Evolutionary conservation across 441 rosid genomes (phyloP), one percentile per base, ranked within the genome.

Genomic region (Erysimum cheiri): DNA sequence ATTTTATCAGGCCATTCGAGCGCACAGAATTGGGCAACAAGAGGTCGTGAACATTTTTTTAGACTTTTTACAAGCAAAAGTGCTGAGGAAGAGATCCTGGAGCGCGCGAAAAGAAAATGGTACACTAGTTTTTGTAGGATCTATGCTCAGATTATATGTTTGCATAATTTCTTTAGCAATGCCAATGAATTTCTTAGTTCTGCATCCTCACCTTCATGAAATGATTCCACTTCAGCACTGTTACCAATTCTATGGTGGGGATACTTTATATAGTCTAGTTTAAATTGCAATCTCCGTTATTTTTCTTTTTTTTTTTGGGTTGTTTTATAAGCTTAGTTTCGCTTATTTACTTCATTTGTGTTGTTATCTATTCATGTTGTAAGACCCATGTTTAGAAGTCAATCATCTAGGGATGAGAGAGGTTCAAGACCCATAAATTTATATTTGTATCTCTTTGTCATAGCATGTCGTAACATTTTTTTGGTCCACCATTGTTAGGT

Each of bases 41-140:
- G 98, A 93, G 47, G 98, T 93, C 49, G 99, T 96, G 49, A 96
- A 96, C 80, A 93, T 96, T 60, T 19, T 19, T 96, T 93, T 81
- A 87, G 99, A 81, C 93, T 96, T 88, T 98, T 93, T 72, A 96
- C 97, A 31, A 93, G 98, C 88, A 96, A 90, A 83, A 96, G 99
- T 81, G 98, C 93, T 1, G 99, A 96, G 87, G 99, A 96, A 77
- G 98, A 96, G 74, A 96, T 96, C 75, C 85, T 96, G 77, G 99
- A 96, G 84, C 86, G 99, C 63, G 99, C 99, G 31, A 93, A 96
- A 82, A 89, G 93, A 80, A 96, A 85, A 96, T 93, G 99, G 99
- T 96, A 85, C 49, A 31, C 59, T 76, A 32, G 32, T 44, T 59
- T 71, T 60, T 61, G 41, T 52, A 36, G 15, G 37, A 37, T 59